These are phyloP conservation scores for Leccinum aurantiacum DNA, from an alignment of 768 basidiomycete genomes.

Conservation along the genomic window DNA sequence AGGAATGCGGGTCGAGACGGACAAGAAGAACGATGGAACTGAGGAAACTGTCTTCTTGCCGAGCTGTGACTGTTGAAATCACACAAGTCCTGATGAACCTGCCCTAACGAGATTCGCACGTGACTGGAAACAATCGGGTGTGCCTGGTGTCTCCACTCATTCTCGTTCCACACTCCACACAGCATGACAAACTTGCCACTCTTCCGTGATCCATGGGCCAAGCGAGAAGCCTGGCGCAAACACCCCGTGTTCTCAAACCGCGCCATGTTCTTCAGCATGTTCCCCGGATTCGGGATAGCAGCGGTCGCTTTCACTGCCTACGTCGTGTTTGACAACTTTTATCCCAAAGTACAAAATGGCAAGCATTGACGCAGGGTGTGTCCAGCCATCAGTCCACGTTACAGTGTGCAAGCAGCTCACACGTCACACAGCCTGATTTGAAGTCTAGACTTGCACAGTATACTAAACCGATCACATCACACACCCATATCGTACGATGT, in stretches of 20 bases:
- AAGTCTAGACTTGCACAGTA: constrained; percentile 7
- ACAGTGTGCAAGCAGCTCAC: background rate
- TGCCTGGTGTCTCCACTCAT: background rate
- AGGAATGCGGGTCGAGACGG: constrained; percentile 24
- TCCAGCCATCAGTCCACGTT: background rate
- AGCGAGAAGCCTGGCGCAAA: constrained; percentile 89
- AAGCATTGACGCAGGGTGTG: constrained; percentile 20
- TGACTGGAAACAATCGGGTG: constrained; percentile 16
- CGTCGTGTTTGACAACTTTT: constrained; percentile 79
- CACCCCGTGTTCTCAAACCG: constrained; percentile 85
- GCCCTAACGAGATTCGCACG: constrained; percentile 50
- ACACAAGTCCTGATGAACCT: constrained; percentile 49
- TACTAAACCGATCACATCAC: constrained; percentile 1
- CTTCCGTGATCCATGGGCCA: constrained; percentile 94
- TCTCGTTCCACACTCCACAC: constrained; percentile 13
- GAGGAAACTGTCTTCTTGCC: constrained; percentile 27
- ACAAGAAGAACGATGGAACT: constrained; percentile 23
- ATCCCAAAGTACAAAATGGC: constrained; percentile 39
- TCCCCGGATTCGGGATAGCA: constrained; percentile 94
- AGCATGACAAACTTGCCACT: constrained; percentile 66
- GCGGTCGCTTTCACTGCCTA: constrained; percentile 91
- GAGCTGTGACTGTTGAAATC: constrained; percentile 26
- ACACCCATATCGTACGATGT: background rate
- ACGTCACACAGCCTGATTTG: constrained; percentile 6
- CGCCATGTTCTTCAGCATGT: constrained; percentile 85